Conservation (phyloP, 257 asterid genomes). For the Petrea volubilis region DNA sequence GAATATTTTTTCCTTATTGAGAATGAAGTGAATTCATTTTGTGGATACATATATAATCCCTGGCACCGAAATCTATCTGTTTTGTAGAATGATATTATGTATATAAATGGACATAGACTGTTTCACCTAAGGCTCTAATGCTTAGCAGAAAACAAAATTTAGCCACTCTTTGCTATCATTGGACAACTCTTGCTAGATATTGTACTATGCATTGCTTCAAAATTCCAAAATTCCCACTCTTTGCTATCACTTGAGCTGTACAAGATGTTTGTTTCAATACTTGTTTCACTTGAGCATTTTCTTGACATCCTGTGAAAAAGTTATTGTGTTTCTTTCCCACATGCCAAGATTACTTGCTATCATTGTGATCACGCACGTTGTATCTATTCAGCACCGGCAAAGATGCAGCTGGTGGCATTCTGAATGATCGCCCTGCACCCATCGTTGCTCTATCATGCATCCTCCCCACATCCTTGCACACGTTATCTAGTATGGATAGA, state of each 20-base stretch:
- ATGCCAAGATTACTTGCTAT: conserved; percentile 34
- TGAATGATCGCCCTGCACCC: conserved; percentile 80
- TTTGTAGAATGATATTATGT: conserved; percentile 34
- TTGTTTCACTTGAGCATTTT: not conserved
- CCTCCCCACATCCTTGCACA: conserved; percentile 85
- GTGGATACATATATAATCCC: conserved; percentile 20
- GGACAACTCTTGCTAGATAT: conserved; percentile 20
- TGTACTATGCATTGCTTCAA: conserved; percentile 19
- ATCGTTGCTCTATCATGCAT: conserved; percentile 71
- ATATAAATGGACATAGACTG: conserved; percentile 35
- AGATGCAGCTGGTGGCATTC: conserved; percentile 65
- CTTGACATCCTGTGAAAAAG: conserved; percentile 4
- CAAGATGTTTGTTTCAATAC: conserved; percentile 24
- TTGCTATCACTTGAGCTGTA: no score
- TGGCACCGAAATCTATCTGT: conserved; percentile 28
- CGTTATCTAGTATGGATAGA: conserved; percentile 71
- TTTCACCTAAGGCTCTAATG: conserved; percentile 34
- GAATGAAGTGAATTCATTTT: conserved; percentile 7
- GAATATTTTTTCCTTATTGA: conserved; percentile 9
- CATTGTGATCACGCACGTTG: conserved; percentile 45
- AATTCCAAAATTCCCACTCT: conserved; percentile 22
- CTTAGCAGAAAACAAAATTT: not conserved
- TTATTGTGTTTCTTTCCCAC: not conserved
- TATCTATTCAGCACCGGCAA: conserved; percentile 73
- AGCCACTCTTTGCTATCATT: conserved; percentile 28